Evolutionary conservation across 2,329 filamentous ascomycete species (phyloP).

Genomic region (Coniochaeta sp.): DNA sequence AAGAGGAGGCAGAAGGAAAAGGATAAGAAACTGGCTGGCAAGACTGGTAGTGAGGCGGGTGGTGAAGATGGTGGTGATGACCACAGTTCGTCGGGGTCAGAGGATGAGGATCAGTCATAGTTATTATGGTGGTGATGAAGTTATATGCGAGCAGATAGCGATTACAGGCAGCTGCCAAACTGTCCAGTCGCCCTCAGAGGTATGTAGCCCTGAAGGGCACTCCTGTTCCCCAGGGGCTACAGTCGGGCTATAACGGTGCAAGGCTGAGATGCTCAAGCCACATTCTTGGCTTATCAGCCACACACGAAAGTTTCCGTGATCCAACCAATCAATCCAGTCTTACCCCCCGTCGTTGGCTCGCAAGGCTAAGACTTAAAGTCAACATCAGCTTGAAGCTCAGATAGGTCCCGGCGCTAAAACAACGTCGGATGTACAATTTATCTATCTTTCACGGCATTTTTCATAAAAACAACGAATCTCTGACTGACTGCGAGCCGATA

Average conservation of each 20-base stretch:
- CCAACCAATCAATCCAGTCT: background rate
- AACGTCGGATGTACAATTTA: background rate
- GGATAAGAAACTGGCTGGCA: constrained; percentile 37
- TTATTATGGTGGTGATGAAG: background rate
- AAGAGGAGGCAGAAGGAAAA: constrained; percentile 51
- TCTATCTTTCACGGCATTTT: background rate
- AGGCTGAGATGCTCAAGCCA: background rate
- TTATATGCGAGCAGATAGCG: too few species aligned
- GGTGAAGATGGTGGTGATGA: constrained; percentile 3
- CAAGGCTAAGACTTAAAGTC: constrained; percentile 1
- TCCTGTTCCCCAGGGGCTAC: too few species aligned
- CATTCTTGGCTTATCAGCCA: background rate
- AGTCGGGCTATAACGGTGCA: too few species aligned
- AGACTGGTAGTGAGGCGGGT: background rate
- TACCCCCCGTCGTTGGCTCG: constrained; percentile 4
- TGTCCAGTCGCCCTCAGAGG: too few species aligned
- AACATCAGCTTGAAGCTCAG: background rate
- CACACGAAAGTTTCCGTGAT: too few species aligned
- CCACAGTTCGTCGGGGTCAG: constrained; percentile 6
- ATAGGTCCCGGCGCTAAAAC: background rate
- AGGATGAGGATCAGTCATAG: background rate
- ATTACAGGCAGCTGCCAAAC: too few species aligned
- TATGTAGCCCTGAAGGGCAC: background rate
- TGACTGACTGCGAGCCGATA: background rate
- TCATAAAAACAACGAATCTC: background rate